phyloP scores from a whole-genome alignment of 2,329 filamentous ascomycete species.

The Cladophialophora immunda region DNA sequence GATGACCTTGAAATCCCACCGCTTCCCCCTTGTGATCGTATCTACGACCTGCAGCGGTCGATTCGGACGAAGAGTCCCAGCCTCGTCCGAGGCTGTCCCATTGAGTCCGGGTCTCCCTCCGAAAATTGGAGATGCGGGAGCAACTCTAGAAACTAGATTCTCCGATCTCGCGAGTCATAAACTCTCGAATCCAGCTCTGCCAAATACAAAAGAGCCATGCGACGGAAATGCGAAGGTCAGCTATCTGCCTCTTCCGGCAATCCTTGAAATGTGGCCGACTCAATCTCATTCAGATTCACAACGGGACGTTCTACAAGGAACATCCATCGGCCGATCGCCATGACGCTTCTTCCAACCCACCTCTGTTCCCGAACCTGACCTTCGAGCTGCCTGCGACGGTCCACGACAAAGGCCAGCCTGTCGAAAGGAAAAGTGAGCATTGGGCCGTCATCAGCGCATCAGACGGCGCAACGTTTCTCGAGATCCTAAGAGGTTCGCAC shows the following conservation, averaged over 20 bases:
- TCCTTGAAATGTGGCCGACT: constrained; percentile 11
- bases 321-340: constrained; percentile 65
- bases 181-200: not conserved
- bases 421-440: constrained; percentile 57
- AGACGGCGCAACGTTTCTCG: constrained; percentile 83
- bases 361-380: constrained; percentile 75
- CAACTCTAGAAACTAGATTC: not conserved
- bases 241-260: constrained; percentile 27
- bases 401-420: constrained; percentile 47
- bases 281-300: constrained; percentile 73
- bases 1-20: not conserved
- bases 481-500: constrained; percentile 78
- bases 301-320: constrained; percentile 83
- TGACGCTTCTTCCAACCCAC: constrained; percentile 66
- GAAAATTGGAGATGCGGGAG: constrained; percentile 20
- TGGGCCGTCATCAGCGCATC: constrained; percentile 87
- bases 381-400: constrained; percentile 71
- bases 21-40: not conserved
- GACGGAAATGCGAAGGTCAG: constrained; percentile 34
- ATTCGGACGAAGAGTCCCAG: not conserved
- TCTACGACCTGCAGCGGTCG: not conserved
- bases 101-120: not conserved
- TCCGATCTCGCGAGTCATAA: constrained; percentile 7
- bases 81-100: not conserved
- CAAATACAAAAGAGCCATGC: constrained; percentile 12